Base-by-base conservation (phyloP, 1,284 basidiomycete species). In the Rhodotorula sp. region DNA sequence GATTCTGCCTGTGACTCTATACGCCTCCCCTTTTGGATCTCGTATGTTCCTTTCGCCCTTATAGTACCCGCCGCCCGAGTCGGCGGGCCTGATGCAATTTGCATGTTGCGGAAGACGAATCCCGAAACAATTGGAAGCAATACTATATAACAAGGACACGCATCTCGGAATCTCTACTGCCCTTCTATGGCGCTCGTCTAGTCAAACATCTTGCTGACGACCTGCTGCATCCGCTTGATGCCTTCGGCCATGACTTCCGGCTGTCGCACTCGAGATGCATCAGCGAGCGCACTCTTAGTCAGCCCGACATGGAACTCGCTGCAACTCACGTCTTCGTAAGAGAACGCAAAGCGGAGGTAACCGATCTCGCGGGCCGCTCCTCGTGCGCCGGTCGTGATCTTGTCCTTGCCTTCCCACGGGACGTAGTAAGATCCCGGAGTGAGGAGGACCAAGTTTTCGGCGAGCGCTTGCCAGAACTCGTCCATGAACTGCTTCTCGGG, bases 391-490 rank as follows among this genome's bases (percentile, higher is more conserved):
- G 70, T 72, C 10, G 63, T 68, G 16, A 43, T 10, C 64, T 66
- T 65, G 48, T 63, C 56, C 7, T 43, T 16, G 49, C 54, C 59
- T 21, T 58, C 29, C 47, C 20, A 66, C 6, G 67, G 70, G 6
- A 61, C 48, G 61, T 72, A 72, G 67, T 72, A 68, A 10, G 49
- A 34, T 5, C 70, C 70, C 7, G 70, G 70, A 0, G 64, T 65
- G 49, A 72, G 67, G 20, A 72, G 64, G 16, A 72, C 69, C 5
- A 43, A 23, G 58, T 69, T 69, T 3, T 69, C 67, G 5, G 70
- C 70, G 48, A 72, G 47, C 48, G 64, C 82, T 23, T 78, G 81
- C 84, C 85, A 90, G 2, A 90, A 82, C 72, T 87, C 83, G 68
- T 82, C 80, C 79, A 89, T 87, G 51, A 88, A 81, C 8, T n/a